Base-by-base conservation (phyloP, 179 eudicot genomes). In the Beta macrorhiza region DNA sequence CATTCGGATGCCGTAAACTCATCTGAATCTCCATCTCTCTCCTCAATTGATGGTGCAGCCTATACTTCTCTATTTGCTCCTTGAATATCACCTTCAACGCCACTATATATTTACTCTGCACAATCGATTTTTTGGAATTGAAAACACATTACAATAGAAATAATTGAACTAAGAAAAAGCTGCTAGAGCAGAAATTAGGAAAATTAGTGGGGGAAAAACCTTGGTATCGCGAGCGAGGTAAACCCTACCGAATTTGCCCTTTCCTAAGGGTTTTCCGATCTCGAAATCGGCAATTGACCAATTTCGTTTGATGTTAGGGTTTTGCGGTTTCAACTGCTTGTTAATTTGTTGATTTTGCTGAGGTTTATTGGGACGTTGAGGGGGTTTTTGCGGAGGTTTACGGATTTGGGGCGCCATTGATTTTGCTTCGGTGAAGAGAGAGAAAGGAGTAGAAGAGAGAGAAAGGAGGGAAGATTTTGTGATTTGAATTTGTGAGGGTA, bases 11-110 rank as follows among this genome's bases (percentile, higher is more conserved):
- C 15, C 85, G 88, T 47, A 95, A 92, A 80, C 85, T 85, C 77
- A 84, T 90, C 67, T 95, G 99, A 69, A 93, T 95, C 87, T 94
- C 92, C 93, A 95, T 92, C 82, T 95, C 98, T 79, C 99, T 88
- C 86, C 85, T 88, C 83, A 95, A 69, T 82, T 95, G 99, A 71
- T 90, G 91, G 49, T 91, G 91, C 76, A 95, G 63, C 57, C 81
- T 75, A 72, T 94, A 91, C 90, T 91, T 93, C 83, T 91, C 94
- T 16, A 95, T 83, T 78, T 93, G 99, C 88, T 90, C 90, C 87
- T 93, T 95, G 85, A 92, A 95, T 77, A 95, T 89, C 89, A 95
- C 93, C 87, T 95, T 95, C 85, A 95, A 80, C 17, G 98, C 99
- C 87, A 95, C 98, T 72, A 95, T 87, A 72, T 84, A 92, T 81